Evolutionary conservation across 2,329 filamentous ascomycete species (phyloP).

Genomic region (Fusarium drepaniforme): DNA sequence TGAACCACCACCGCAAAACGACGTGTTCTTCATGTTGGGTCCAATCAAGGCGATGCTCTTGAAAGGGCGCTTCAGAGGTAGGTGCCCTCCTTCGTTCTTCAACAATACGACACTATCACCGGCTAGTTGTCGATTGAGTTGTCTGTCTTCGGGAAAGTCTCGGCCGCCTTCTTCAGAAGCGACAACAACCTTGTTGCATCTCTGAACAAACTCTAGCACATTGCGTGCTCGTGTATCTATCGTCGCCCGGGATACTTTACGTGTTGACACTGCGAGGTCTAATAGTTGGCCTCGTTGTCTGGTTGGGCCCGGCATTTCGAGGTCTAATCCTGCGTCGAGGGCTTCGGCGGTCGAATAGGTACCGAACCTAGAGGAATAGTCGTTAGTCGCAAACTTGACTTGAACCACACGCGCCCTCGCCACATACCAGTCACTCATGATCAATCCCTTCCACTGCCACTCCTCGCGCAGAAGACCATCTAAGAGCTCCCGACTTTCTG

Average conservation of each 20-base stretch:
- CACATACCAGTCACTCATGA: constrained; percentile 59
- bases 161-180: not conserved
- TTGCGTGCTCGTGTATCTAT: constrained; percentile 3
- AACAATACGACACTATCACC: constrained; percentile 68
- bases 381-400: not conserved
- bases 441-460: constrained; percentile 56
- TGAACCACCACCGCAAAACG: constrained; percentile 48
- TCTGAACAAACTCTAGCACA: constrained; percentile 8
- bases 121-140: not conserved
- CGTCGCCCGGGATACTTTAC: not conserved
- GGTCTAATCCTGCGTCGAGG: constrained; percentile 40
- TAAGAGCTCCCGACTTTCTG: constrained; percentile 21
- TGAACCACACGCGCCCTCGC: fast-evolving
- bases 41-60: constrained; percentile 65
- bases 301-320: constrained; percentile 49
- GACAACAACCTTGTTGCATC: not conserved
- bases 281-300: constrained; percentile 12
- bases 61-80: constrained; percentile 59
- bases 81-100: constrained; percentile 69
- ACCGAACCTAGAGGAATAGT: constrained; percentile 8
- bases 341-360: constrained; percentile 45
- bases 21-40: constrained; percentile 59
- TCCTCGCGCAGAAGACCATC: constrained; percentile 54
- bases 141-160: not conserved
- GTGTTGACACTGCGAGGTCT: not conserved